Evolutionary conservation across 306 rosid species (phyloP).

Genomic region (Cercis canadensis): DNA sequence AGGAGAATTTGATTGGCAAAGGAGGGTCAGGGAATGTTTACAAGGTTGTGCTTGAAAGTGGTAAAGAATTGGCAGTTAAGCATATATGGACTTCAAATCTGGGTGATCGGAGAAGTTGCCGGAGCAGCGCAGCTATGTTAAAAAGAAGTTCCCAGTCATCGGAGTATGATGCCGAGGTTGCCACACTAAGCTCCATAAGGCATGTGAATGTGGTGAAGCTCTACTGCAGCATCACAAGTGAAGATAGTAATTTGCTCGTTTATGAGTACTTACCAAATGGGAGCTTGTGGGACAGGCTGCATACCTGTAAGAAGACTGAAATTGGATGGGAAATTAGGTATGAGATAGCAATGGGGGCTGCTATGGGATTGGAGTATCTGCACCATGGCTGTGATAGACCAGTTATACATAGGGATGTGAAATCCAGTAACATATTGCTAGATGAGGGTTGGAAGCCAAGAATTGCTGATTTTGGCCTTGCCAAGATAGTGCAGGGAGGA

Average conservation of each 20-base stretch:
- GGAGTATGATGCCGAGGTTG: slow-evolving; percentile 85
- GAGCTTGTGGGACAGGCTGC: slow-evolving; percentile 87
- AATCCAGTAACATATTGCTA: slow-evolving; percentile 83
- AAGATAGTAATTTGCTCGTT: slow-evolving; percentile 81
- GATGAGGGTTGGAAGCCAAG: slow-evolving; percentile 83
- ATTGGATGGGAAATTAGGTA: slow-evolving; percentile 85
- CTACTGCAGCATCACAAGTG: slow-evolving; percentile 87
- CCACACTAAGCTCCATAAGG: slow-evolving; percentile 80
- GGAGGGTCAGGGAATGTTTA: slow-evolving; percentile 96
- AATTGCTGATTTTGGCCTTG: slow-evolving; percentile 93
- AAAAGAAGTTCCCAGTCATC: slow-evolving; percentile 46
- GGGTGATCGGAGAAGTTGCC: slow-evolving; percentile 41
- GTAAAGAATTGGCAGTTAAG: slow-evolving; percentile 74
- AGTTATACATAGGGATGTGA: slow-evolving; percentile 88
- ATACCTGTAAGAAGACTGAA: slow-evolving; percentile 52
- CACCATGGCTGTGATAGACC: slow-evolving; percentile 81
- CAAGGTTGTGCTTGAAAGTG: slow-evolving; percentile 59
- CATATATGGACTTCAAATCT: slow-evolving; percentile 71
- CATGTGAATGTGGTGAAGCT: slow-evolving; percentile 94
- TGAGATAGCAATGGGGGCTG: slow-evolving; percentile 85
- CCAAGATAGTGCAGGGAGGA: slow-evolving; percentile 73
- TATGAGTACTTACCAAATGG: slow-evolving; percentile 92
- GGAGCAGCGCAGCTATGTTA: slow-evolving; percentile 66
- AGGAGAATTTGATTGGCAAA: slow-evolving; percentile 74
- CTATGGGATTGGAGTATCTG: slow-evolving; percentile 85